These are phyloP conservation scores for Didymella keratinophila DNA, from an alignment of 2,329 filamentous ascomycete genomes.

Conservation along the genomic window DNA sequence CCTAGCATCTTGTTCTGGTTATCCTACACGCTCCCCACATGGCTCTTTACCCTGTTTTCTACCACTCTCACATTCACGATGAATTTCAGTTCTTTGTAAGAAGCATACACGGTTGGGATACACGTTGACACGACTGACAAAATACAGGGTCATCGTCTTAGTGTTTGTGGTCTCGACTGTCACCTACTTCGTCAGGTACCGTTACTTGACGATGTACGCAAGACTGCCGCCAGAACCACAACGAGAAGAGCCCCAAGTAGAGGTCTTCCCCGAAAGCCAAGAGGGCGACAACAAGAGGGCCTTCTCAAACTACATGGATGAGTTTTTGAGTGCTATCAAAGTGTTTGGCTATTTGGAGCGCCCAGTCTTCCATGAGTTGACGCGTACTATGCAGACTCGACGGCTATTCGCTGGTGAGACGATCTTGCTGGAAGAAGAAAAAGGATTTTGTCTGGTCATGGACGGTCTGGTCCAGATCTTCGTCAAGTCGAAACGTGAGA, in stretches of 20 bases:
- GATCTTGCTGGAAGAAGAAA: constrained; percentile 92
- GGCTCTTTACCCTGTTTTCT: constrained; percentile 88
- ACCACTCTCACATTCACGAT: constrained; percentile 96
- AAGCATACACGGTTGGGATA: not conserved
- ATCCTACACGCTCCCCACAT: constrained; percentile 85
- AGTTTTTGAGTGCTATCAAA: constrained; percentile 98
- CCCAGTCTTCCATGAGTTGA: constrained; percentile 96
- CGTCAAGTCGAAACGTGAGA: constrained; percentile 78
- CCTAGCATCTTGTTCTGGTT: constrained; percentile 75
- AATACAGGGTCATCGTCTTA: constrained; percentile 66
- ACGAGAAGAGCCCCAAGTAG: constrained; percentile 93
- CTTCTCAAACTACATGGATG: constrained; percentile 94
- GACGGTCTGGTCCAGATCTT: constrained; percentile 97
- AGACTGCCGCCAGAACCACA: constrained; percentile 92
- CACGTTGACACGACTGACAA: constrained; percentile 33
- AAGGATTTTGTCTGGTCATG: constrained; percentile 96
- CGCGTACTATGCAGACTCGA: constrained; percentile 95
- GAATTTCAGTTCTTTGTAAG: constrained; percentile 95
- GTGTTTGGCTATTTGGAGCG: constrained; percentile 97
- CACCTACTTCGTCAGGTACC: constrained; percentile 94
- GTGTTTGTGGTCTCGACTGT: constrained; percentile 80
- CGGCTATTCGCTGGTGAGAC: constrained; percentile 97
- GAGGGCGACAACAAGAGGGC: constrained; percentile 90
- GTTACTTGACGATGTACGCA: constrained; percentile 96
- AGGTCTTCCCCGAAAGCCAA: constrained; percentile 91